Evolutionary conservation across 176 grass and related monocot species (phyloP).

Genomic region (Oryza officinalis): DNA sequence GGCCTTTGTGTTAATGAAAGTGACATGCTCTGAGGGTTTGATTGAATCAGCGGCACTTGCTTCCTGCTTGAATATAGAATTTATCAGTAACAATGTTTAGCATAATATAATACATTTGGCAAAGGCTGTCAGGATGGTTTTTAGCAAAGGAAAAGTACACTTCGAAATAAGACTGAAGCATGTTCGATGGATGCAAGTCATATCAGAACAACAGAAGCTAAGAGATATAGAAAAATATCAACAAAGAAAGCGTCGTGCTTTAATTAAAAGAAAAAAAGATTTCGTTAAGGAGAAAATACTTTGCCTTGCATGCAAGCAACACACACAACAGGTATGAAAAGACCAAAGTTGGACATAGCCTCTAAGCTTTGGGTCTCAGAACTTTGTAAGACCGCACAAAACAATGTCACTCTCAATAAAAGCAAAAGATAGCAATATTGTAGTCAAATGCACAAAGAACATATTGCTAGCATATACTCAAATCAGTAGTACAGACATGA

Average conservation of each 20-base stretch:
- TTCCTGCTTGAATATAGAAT: slow-evolving; percentile 52
- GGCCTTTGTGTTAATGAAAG: slow-evolving; percentile 40
- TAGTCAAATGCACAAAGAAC: slow-evolving; percentile 1
- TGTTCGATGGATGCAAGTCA: not conserved
- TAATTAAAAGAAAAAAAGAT: slow-evolving; percentile 21
- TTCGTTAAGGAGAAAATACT: slow-evolving; percentile 26
- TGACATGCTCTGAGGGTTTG: slow-evolving; percentile 43
- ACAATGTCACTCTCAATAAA: slow-evolving; percentile 4
- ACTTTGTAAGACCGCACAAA: slow-evolving; percentile 5
- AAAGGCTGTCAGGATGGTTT: not conserved
- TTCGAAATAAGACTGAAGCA: slow-evolving; percentile 10
- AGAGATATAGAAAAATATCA: slow-evolving; percentile 4
- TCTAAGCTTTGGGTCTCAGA: slow-evolving; percentile 31
- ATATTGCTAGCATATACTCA: slow-evolving; percentile 12
- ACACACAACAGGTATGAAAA: slow-evolving; percentile 39
- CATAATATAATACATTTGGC: not conserved
- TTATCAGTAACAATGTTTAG: slow-evolving; percentile 28
- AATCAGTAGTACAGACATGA: not conserved
- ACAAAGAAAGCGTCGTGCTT: not conserved
- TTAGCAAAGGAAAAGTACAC: not conserved
- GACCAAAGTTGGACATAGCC: slow-evolving; percentile 14
- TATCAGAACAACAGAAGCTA: not conserved
- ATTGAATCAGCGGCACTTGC: slow-evolving; percentile 36
- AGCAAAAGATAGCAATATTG: slow-evolving; percentile 8
- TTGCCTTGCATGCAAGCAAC: slow-evolving; percentile 43